Base-by-base conservation (phyloP, 2,329 filamentous ascomycete genomes). In the Colletotrichum sp. region DNA sequence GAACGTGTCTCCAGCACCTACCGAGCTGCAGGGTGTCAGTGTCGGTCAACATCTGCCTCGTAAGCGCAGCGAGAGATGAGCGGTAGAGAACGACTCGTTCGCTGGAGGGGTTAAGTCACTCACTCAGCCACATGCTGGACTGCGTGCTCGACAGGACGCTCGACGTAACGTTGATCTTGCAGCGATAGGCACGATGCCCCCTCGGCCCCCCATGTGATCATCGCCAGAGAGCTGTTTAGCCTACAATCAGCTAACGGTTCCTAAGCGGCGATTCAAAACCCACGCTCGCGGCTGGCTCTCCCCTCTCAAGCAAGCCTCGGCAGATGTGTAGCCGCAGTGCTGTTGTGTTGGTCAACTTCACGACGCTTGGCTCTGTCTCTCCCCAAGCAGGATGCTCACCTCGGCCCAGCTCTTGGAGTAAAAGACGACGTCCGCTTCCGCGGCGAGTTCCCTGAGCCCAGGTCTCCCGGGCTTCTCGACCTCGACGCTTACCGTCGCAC, bases 1-100 rank as follows among this genome's bases (percentile, higher is more conserved):
- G 80, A 95, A 95, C 0, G 94, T 95, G 80, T 95, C 94, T 78
- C 94, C 94, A 58, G 94, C 94, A 70, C 94, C 94, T 76, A 95
- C 89, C 7, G 93, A 89, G 81, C 93, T 94, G 81, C 81, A 79
- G 71, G 30, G 14, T 26, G 69, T 72, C 21, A 75, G 73, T 67
- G 24, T 10, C 36, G 18, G 21, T 24, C 18, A 48, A n/a, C 9
- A 10, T 13, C 7, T 13, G 8, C 18, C 18, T 61, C 18, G 18
- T 30, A 21, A 34, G n/a, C 43, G n/a, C 43, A 21, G 43, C 43
- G 43, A 52, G n/a, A 13, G n/a, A 52, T 52, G 43, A 24, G 43
- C 43, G 43, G n/a, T 52, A n/a, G 43, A 52, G 43, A 52, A 52
- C n/a, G 10, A 52, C n/a, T 24, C 18, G 18, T 62, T 24, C 38